Conservation (phyloP, 495 filamentous ascomycete genomes). For the Ramalina intermedia region DNA sequence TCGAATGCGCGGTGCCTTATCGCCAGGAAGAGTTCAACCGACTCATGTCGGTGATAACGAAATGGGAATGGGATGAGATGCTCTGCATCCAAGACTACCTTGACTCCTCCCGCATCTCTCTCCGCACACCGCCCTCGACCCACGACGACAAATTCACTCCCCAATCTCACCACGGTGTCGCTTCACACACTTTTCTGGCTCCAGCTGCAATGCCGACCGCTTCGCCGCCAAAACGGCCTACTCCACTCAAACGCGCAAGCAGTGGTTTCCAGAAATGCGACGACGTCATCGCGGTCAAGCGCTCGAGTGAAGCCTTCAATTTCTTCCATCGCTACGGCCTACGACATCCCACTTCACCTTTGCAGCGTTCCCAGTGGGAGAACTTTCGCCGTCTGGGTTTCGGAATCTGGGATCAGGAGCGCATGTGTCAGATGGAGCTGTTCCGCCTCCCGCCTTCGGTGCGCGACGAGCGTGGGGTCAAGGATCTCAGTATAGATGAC, state of each 20-base stretch:
- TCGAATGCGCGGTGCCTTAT: not conserved
- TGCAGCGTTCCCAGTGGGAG: not conserved
- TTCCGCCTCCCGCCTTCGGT: not conserved
- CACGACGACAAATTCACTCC: not conserved
- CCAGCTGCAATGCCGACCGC: not conserved
- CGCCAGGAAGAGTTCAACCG: not conserved
- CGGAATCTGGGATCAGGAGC: not conserved
- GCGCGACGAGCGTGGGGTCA: not conserved
- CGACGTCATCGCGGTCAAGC: not conserved
- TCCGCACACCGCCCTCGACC: not conserved
- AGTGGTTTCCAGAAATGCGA: not conserved
- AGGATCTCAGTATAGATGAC: conserved; percentile 2
- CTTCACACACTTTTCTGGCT: not conserved
- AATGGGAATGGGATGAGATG: not conserved
- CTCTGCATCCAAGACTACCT: conserved; percentile 1
- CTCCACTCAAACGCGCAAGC: not conserved
- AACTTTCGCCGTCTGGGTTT: not conserved
- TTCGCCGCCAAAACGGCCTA: not conserved
- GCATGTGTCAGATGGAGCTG: not conserved
- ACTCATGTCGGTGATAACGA: not conserved
- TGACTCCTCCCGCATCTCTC: not conserved
- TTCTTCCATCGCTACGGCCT: conserved; percentile 1
- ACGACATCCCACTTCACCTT: not conserved
- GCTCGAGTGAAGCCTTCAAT: not conserved
- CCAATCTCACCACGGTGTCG: not conserved